Evolutionary conservation across 1,139 yeast species (phyloP).

Genomic region (Saccharomyces uvarum): DNA sequence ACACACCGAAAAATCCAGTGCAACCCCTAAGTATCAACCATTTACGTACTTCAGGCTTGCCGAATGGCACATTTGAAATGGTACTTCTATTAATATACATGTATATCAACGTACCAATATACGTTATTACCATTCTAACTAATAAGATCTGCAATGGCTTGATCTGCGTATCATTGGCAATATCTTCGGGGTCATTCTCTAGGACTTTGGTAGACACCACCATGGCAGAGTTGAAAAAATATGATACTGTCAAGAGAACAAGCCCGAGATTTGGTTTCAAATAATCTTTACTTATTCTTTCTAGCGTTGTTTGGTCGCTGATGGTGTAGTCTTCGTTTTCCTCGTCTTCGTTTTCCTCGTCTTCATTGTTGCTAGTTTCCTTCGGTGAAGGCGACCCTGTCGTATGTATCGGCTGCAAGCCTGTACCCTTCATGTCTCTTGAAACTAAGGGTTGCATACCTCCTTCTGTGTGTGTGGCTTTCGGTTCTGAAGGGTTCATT

Average conservation of each 20-base stretch:
- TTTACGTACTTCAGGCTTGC: constrained; percentile 53
- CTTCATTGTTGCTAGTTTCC: not conserved
- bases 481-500: not conserved
- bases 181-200: constrained; percentile 43
- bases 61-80: constrained; percentile 60
- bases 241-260: constrained; percentile 45
- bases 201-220: constrained; percentile 63
- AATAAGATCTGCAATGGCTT: constrained; percentile 73
- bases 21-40: constrained; percentile 56
- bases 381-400: not conserved
- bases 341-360: not conserved
- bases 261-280: constrained; percentile 33
- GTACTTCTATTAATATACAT: constrained; percentile 41
- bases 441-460: not conserved
- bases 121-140: constrained; percentile 69
- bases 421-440: not conserved
- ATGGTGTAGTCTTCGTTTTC: constrained; percentile 1
- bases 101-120: constrained; percentile 47
- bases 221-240: constrained; percentile 71
- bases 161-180: constrained; percentile 31
- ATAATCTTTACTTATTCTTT: constrained; percentile 14
- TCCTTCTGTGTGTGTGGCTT: not conserved
- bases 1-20: constrained; percentile 73
- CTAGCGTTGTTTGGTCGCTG: constrained; percentile 1
- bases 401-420: not conserved